These are phyloP conservation scores for Phytophthora constricta DNA, from an alignment of 352 stramenopile genomes.

Conservation along the genomic window DNA sequence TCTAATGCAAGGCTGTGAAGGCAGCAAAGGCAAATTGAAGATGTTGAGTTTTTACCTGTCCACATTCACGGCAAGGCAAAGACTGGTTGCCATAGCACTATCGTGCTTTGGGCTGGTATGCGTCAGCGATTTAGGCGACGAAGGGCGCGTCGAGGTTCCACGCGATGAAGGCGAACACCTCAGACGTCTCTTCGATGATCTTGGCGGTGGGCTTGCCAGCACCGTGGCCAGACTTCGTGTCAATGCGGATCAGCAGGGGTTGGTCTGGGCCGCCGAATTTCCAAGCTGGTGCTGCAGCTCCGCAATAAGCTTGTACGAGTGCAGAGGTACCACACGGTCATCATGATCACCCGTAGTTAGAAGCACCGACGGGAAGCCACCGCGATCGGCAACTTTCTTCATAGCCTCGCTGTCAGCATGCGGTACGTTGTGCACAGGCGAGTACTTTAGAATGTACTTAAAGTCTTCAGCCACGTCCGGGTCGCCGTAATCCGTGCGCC, in stretches of 20 bases:
- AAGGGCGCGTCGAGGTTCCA: slow-evolving; percentile 69
- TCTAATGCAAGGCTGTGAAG: too few species aligned
- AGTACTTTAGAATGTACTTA: slow-evolving; percentile 87
- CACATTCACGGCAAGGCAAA: too few species aligned
- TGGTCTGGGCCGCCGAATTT: slow-evolving; percentile 60
- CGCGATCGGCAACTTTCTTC: slow-evolving; percentile 54
- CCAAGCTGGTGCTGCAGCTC: slow-evolving; percentile 86
- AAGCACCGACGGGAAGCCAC: slow-evolving; percentile 82
- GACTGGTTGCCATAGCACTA: too few species aligned
- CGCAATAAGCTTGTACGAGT: slow-evolving; percentile 92
- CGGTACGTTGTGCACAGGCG: slow-evolving; percentile 90
- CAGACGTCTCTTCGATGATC: slow-evolving; percentile 85
- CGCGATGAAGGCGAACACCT: slow-evolving; percentile 89
- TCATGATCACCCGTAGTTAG: slow-evolving; percentile 92
- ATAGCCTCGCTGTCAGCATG: slow-evolving; percentile 52
- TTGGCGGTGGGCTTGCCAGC: slow-evolving; percentile 90
- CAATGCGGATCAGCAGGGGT: slow-evolving; percentile 91
- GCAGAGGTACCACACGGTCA: slow-evolving; percentile 89
- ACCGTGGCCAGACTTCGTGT: slow-evolving; percentile 90
- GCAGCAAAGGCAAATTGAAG: not conserved
- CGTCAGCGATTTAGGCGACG: slow-evolving; percentile 35
- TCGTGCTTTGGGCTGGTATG: too few species aligned
- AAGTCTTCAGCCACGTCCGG: slow-evolving; percentile 83
- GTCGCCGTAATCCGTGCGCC: slow-evolving; percentile 89
- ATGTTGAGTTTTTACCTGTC: too few species aligned